Percentiles rank a stretch among this genome's conserved stretches.
phyloP scores from a whole-genome alignment of 257 asterid species.

The Solanum chiquidenum region DNA sequence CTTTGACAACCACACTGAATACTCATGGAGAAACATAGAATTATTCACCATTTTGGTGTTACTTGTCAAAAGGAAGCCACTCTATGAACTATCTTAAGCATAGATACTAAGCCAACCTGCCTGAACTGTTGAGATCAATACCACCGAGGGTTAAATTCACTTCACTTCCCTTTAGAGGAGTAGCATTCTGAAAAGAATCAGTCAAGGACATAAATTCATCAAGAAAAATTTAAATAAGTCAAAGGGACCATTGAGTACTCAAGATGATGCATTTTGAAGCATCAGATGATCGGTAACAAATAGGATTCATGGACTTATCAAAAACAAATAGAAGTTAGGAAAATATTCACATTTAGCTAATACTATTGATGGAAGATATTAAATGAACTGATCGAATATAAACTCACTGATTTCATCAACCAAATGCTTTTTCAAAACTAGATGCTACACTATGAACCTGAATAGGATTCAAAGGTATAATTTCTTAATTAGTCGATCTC shows the following conservation, averaged over 20 bases:
- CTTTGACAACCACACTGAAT: conserved; percentile 92
- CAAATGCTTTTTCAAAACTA: background rate
- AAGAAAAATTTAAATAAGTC: background rate
- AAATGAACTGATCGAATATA: background rate
- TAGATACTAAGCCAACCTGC: conserved; percentile 69
- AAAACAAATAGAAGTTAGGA: background rate
- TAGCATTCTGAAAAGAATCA: conserved; percentile 41
- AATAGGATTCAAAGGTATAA: background rate
- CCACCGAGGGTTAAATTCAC: conserved; percentile 98
- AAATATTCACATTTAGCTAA: background rate
- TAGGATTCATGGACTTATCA: background rate
- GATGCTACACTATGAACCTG: background rate
- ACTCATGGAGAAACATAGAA: conserved; percentile 11
- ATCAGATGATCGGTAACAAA: background rate
- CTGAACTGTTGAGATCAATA: conserved; percentile 99
- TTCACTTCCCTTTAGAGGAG: conserved; percentile 74
- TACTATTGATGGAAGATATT: background rate
- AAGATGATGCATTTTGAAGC: background rate
- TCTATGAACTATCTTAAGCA: background rate
- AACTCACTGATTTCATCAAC: background rate
- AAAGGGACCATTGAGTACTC: background rate
- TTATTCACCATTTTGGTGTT: background rate
- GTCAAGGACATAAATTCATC: background rate
- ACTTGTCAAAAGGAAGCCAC: background rate
- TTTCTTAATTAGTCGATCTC: background rate